phyloP scores from a whole-genome alignment of 2,329 filamentous ascomycete species.

The Sclerotinia nivalis region DNA sequence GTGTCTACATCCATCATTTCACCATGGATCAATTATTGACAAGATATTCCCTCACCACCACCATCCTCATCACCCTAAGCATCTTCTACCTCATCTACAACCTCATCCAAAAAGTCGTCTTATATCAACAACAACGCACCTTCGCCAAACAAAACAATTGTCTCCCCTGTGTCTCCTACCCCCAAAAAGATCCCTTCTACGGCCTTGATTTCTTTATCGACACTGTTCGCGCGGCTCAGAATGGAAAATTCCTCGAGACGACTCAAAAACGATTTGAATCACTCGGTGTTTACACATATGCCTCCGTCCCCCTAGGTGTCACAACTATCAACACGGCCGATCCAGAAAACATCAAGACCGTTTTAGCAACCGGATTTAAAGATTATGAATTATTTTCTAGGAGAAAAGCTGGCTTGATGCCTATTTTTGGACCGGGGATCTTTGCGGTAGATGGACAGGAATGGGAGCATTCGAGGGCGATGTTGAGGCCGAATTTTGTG shows the following conservation, averaged over 20 bases:
- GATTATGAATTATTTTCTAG: slow-evolving; percentile 51
- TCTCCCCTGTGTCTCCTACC: slow-evolving; percentile 47
- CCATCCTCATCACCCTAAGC: slow-evolving; percentile 11
- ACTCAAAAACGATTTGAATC: slow-evolving; percentile 41
- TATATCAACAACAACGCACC: slow-evolving; percentile 11
- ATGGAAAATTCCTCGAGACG: slow-evolving; percentile 43
- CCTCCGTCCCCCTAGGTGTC: slow-evolving; percentile 27
- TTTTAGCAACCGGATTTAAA: slow-evolving; percentile 57
- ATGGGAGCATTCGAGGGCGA: slow-evolving; percentile 55
- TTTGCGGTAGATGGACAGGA: slow-evolving; percentile 53
- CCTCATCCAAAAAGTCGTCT: slow-evolving; percentile 21
- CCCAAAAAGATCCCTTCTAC: slow-evolving; percentile 56
- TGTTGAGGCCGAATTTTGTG: slow-evolving; percentile 56
- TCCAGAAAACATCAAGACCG: slow-evolving; percentile 57
- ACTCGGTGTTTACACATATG: slow-evolving; percentile 27
- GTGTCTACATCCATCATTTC: neutral
- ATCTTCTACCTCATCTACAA: slow-evolving; percentile 25
- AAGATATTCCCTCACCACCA: neutral
- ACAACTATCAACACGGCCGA: slow-evolving; percentile 52
- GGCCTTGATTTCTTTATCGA: slow-evolving; percentile 52
- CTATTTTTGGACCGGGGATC: slow-evolving; percentile 57
- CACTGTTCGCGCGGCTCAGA: slow-evolving; percentile 44
- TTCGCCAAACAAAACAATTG: slow-evolving; percentile 46
- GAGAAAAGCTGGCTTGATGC: slow-evolving; percentile 48
- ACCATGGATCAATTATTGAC: neutral